phyloP scores from a whole-genome alignment of 2,329 filamentous ascomycete genomes.

The Thermochaetoides dissita region DNA sequence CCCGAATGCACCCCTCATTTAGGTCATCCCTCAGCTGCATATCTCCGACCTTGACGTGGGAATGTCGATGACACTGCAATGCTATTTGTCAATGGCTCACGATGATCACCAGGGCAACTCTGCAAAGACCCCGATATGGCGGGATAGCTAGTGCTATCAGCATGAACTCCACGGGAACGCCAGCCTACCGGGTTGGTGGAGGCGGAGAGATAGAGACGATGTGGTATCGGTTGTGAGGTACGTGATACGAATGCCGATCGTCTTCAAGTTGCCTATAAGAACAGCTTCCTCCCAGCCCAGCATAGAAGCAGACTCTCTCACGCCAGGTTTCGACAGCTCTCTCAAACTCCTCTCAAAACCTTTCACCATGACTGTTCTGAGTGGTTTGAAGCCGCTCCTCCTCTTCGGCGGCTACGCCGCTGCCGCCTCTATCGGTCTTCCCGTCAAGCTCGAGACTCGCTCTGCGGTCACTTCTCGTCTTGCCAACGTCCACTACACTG shows the following conservation, averaged over 20 bases:
- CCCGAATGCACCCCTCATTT: background rate
- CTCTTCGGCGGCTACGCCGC: conserved; percentile 4
- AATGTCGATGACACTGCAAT: background rate
- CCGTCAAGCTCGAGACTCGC: conserved; percentile 22
- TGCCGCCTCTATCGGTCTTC: conserved; percentile 6
- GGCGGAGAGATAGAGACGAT: background rate
- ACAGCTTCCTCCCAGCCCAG: background rate
- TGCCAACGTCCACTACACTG: conserved; percentile 20
- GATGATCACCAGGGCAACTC: background rate
- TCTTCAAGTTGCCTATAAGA: background rate
- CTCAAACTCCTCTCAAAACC: background rate
- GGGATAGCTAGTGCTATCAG: background rate
- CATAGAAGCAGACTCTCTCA: background rate
- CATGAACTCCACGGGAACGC: background rate
- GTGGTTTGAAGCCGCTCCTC: conserved; percentile 3
- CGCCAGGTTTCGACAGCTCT: background rate
- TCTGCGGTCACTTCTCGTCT: conserved; percentile 21
- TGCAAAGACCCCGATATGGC: background rate
- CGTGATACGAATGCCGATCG: background rate
- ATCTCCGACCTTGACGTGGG: background rate
- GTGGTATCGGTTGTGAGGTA: background rate
- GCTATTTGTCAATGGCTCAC: background rate
- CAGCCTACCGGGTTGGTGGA: background rate
- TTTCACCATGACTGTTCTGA: conserved; percentile 7
- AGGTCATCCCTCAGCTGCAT: background rate